Base-by-base conservation (phyloP, 2,329 filamentous ascomycete species). In the Ophiostoma triangulosporum region DNA sequence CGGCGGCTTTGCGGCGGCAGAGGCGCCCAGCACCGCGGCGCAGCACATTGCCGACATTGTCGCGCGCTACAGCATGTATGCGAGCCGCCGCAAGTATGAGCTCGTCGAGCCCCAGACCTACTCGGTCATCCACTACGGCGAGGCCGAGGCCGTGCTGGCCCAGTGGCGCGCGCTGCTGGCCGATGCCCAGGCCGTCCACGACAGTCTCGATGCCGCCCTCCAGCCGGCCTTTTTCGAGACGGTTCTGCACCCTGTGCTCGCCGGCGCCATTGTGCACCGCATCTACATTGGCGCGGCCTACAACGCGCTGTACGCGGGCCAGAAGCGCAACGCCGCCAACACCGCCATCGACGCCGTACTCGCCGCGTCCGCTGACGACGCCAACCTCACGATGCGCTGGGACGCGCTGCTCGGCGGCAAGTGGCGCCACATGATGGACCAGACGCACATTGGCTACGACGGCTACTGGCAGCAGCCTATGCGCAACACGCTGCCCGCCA, bases 401-500 rank as follows among this genome's bases (percentile, higher is more conserved):
- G 74, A 84, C 61, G 64, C 67, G 11, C 65, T 84, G 15, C 65
- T 83, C 0, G 70, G 70, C 55, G 80, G 81, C 0, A 83, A 84
- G 64, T 82, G 80, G 80, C 73, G 69, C 59, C 70, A 77, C 62
- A 79, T 84, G 63, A 71, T 83, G 63, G 75, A 81, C 58, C 80
- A 77, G 68, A 76, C 74, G 0, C 76, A 78, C 59, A 64, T 78
- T 8, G 74, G 75, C 20, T 78, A 75, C 48, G 68, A 76, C 51
- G 71, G 69, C 48, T 73, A 73, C 64, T 78, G 82, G 82, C 83
- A 87, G 65, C 83, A 86, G 63, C 81, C 84, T 1, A 86, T 86
- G 83, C 72, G 81, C 32, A 84, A 87, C 62, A 75, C 75, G 0
- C 73, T 84, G 1, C 81, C 83, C 0, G 73, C 54, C 7, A 70